These are phyloP conservation scores for Cyclotella choctawhatcheeana DNA, from an alignment of 108 stramenopile genomes.

Conservation along the genomic window DNA sequence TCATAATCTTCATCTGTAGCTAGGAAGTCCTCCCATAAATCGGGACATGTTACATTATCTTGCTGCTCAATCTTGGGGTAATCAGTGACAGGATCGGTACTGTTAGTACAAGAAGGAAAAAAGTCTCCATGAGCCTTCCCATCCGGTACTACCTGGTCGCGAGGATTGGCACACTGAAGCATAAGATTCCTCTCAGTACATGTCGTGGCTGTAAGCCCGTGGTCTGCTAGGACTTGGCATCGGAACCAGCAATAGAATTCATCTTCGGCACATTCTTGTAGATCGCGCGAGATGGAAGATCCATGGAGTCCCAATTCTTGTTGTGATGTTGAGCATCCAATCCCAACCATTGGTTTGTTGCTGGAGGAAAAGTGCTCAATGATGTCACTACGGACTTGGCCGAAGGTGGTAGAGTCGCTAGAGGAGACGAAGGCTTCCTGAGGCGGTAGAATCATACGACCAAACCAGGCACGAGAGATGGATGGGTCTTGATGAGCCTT, in stretches of 20 bases:
- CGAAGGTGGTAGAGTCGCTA: slow-evolving; percentile 44
- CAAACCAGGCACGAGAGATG: slow-evolving; percentile 78
- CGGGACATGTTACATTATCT: slow-evolving; percentile 33
- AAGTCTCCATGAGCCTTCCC: slow-evolving; percentile 45
- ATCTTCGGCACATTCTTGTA: slow-evolving; percentile 61
- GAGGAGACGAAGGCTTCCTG: slow-evolving; percentile 48
- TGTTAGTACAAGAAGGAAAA: slow-evolving; percentile 46
- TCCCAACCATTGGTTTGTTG: slow-evolving; percentile 8
- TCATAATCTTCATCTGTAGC: slow-evolving; percentile 16
- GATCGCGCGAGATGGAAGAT: slow-evolving; percentile 45
- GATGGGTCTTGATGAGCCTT: slow-evolving; percentile 14
- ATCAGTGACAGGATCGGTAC: slow-evolving; percentile 26
- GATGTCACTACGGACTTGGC: slow-evolving; percentile 55
- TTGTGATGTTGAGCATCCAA: slow-evolving; percentile 41
- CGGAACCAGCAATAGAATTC: slow-evolving; percentile 80
- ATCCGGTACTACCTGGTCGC: slow-evolving; percentile 51
- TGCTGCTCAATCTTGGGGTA: slow-evolving; percentile 38
- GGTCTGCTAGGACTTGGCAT: slow-evolving; percentile 68
- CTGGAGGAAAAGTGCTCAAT: slow-evolving; percentile 38
- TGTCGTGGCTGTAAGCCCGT: slow-evolving; percentile 32
- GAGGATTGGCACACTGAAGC: slow-evolving; percentile 68
- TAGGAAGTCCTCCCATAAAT: slow-evolving; percentile 41
- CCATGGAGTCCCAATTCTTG: slow-evolving; percentile 44
- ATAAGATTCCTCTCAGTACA: slow-evolving; percentile 59
- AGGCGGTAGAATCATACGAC: slow-evolving; percentile 88